Evolutionary conservation across 2,329 filamentous ascomycete species (phyloP).

Genomic region (Fusarium sp.): DNA sequence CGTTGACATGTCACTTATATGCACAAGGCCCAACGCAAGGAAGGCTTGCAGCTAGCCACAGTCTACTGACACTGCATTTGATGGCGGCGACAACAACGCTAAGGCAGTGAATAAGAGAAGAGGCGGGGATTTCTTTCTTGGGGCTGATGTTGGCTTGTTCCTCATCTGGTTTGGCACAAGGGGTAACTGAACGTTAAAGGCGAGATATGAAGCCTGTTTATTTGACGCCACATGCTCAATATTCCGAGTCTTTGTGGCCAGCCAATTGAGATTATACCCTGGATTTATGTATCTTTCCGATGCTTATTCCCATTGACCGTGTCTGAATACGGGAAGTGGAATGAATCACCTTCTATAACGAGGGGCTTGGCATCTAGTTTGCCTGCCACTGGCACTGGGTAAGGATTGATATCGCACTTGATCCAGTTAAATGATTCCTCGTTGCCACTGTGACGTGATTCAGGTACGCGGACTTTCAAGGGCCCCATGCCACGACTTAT

Average conservation of each 20-base stretch:
- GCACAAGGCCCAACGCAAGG: constrained; percentile 10
- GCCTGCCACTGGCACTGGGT: neutral
- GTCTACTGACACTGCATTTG: constrained; percentile 17
- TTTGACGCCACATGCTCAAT: constrained; percentile 8
- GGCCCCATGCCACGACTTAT: neutral
- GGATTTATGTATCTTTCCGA: neutral
- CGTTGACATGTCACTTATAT: constrained; percentile 28
- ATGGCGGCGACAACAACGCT: constrained; percentile 40
- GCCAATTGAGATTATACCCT: constrained; percentile 1
- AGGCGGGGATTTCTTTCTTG: neutral
- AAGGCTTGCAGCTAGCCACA: constrained; percentile 21
- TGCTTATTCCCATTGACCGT: constrained; percentile 6
- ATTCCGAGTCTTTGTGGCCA: neutral
- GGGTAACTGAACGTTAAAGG: no score
- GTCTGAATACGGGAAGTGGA: neutral
- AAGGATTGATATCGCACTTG: neutral
- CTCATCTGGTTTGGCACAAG: neutral
- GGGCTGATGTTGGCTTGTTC: neutral
- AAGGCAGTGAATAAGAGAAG: neutral
- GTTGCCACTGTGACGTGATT: neutral
- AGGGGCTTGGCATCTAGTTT: neutral
- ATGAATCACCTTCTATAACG: constrained; percentile 1
- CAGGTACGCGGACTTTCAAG: neutral
- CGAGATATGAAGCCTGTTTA: neutral
- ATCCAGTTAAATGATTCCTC: neutral